phyloP scores from a whole-genome alignment of 2,329 filamentous ascomycete genomes.

The Trichoderma breve region DNA sequence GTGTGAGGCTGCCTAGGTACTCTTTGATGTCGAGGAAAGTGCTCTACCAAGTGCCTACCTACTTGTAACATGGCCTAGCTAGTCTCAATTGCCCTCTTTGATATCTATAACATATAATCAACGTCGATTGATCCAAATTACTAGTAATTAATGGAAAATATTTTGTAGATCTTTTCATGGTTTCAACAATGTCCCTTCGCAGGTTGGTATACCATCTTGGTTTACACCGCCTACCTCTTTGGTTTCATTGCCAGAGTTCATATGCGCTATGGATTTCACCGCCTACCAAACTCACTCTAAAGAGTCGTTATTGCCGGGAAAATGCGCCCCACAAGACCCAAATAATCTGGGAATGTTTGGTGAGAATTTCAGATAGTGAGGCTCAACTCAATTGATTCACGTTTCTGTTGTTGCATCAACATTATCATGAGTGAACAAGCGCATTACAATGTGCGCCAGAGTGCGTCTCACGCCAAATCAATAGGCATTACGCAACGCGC shows the following conservation, averaged over 20 bases:
- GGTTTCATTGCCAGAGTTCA: too few relatives aligned
- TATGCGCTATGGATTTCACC: background rate
- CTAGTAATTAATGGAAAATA: background rate
- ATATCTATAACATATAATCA: background rate
- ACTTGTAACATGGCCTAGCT: background rate
- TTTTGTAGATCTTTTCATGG: background rate
- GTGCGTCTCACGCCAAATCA: constrained; percentile 34
- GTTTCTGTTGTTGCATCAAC: background rate
- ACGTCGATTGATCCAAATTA: background rate
- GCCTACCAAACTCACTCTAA: background rate
- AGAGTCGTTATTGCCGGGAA: background rate
- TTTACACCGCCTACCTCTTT: constrained; percentile 11
- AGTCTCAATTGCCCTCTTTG: background rate
- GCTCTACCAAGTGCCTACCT: background rate
- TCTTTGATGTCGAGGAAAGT: background rate
- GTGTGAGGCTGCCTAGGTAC: background rate
- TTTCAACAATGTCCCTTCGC: background rate
- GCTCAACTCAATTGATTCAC: background rate
- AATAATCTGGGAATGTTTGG: background rate
- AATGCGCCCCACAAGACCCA: constrained; percentile 13
- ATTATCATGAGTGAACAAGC: constrained; percentile 32
- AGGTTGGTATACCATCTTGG: background rate
- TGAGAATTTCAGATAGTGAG: constrained; percentile 15
- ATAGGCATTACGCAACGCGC: constrained; percentile 42
- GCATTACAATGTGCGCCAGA: constrained; percentile 32